Percentiles rank a stretch among this genome's conserved stretches.
Conservation (phyloP, 2,329 filamentous ascomycete genomes). For the Talaromyces amestolkiae region DNA sequence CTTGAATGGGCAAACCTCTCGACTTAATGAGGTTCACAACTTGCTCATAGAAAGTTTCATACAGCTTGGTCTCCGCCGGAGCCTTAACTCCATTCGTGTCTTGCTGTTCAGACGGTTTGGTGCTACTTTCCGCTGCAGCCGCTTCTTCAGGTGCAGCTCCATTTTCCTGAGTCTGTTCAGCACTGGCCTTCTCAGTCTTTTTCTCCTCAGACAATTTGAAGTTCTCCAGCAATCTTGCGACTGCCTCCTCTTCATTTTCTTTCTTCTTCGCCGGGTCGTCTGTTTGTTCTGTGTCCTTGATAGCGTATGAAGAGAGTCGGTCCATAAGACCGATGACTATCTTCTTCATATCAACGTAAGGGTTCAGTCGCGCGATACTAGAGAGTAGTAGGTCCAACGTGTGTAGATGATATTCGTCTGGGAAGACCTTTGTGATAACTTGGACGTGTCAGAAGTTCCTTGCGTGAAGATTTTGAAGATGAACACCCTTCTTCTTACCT, state of each 20-base stretch:
- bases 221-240: slow-evolving; percentile 73
- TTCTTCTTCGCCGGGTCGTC: slow-evolving; percentile 70
- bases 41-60: slow-evolving; percentile 93
- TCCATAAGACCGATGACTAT: slow-evolving; percentile 99
- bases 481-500: slow-evolving; percentile 41
- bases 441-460: slow-evolving; percentile 5
- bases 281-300: slow-evolving; percentile 72
- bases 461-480: slow-evolving; percentile 12
- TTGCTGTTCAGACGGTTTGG: slow-evolving; percentile 29
- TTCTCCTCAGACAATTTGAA: slow-evolving; percentile 54
- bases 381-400: slow-evolving; percentile 93
- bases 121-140: slow-evolving; percentile 26
- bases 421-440: slow-evolving; percentile 98
- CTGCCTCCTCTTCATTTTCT: slow-evolving; percentile 79
- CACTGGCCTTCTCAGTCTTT: slow-evolving; percentile 55
- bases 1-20: slow-evolving; percentile 86
- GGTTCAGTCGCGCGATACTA: slow-evolving; percentile 87
- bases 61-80: slow-evolving; percentile 72
- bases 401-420: slow-evolving; percentile 96
- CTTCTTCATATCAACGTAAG: slow-evolving; percentile 94
- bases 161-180: slow-evolving; percentile 38
- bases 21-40: slow-evolving; percentile 87
- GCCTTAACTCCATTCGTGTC: slow-evolving; percentile 36
- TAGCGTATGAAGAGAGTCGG: slow-evolving; percentile 88
- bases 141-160: slow-evolving; percentile 24